Conservation (phyloP, 2,329 filamentous ascomycete genomes). For the Coleophoma crateriformis region DNA sequence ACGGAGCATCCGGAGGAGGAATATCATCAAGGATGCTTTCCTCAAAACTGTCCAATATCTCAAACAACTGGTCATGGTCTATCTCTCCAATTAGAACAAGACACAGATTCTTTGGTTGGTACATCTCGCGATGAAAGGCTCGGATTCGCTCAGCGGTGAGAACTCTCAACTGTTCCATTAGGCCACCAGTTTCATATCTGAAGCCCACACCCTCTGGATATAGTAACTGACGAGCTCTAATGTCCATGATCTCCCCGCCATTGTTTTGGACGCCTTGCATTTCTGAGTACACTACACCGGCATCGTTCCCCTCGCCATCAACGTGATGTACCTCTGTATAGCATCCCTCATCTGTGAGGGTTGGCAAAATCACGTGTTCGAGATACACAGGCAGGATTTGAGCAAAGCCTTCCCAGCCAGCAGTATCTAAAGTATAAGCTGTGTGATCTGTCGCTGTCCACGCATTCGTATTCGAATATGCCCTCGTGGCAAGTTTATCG, state of each 20-base stretch:
- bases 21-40: slow-evolving; percentile 79
- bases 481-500: slow-evolving; percentile 87
- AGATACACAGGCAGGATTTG: slow-evolving; percentile 93
- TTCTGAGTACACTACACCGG: slow-evolving; percentile 95
- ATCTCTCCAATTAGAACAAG: slow-evolving; percentile 89
- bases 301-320: slow-evolving; percentile 89
- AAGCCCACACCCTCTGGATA: slow-evolving; percentile 91
- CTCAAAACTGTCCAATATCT: slow-evolving; percentile 84
- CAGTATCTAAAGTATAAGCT: slow-evolving; percentile 89
- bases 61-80: slow-evolving; percentile 72
- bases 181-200: slow-evolving; percentile 95
- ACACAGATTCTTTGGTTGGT: slow-evolving; percentile 92
- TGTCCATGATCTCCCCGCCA: slow-evolving; percentile 79
- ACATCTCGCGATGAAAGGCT: slow-evolving; percentile 95
- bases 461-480: slow-evolving; percentile 91
- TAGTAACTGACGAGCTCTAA: slow-evolving; percentile 70
- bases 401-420: slow-evolving; percentile 94
- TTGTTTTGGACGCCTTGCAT: slow-evolving; percentile 95
- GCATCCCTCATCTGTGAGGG: slow-evolving; percentile 86
- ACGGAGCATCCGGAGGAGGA: slow-evolving; percentile 67
- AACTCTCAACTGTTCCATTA: slow-evolving; percentile 86
- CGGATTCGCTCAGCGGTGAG: slow-evolving; percentile 86
- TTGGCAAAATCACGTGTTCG: slow-evolving; percentile 88
- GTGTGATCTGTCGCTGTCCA: slow-evolving; percentile 98
- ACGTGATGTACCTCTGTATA: slow-evolving; percentile 96